Percentiles rank a stretch among this genome's conserved stretches.
These are phyloP conservation scores for Ensete ventricosum DNA, from an alignment of 176 grass and related monocot species.

Conservation along the genomic window DNA sequence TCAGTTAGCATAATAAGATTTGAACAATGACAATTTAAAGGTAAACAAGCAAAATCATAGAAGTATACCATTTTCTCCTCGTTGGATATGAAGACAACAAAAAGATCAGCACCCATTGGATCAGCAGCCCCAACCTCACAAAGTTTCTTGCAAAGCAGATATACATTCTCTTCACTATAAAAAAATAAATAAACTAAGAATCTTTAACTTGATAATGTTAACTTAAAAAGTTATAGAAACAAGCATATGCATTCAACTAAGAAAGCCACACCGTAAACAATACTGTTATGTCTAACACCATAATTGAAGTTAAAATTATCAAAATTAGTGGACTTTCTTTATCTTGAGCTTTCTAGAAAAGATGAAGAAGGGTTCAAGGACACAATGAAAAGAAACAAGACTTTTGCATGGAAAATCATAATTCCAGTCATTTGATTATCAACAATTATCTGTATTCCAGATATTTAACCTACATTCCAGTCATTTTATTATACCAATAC, in stretches of 20 bases:
- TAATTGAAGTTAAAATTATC: neutral
- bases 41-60: neutral
- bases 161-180: constrained; percentile 84
- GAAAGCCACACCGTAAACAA: neutral
- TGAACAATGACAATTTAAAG: constrained; percentile 3
- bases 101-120: constrained; percentile 49
- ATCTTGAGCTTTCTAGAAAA: no score
- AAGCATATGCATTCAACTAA: neutral
- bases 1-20: neutral
- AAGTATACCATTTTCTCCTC: constrained; percentile 49
- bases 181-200: neutral
- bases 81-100: constrained; percentile 82
- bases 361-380: no score
- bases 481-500: no score
- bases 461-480: no score
- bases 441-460: no score
- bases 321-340: neutral
- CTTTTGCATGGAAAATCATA: no score
- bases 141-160: constrained; percentile 73
- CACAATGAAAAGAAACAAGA: no score
- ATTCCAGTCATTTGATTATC: no score
- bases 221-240: neutral
- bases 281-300: neutral
- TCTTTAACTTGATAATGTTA: constrained; percentile 14
- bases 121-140: constrained; percentile 44